Base-by-base conservation (phyloP, 805 yeast species). In the Barnettozyma siamensis region DNA sequence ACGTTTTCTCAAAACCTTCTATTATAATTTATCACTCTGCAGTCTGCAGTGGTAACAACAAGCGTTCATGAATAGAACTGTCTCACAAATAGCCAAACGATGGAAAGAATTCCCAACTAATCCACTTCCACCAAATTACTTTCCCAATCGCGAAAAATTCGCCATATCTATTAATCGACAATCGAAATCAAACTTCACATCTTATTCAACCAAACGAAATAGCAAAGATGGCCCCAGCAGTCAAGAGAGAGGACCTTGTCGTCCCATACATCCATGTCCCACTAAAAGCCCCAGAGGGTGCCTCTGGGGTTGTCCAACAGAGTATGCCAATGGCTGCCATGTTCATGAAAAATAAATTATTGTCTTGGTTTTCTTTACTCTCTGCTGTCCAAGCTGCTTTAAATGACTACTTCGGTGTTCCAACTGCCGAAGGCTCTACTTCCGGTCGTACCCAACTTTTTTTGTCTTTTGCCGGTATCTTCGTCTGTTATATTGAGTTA, bases 301-400 rank as follows among this genome's bases (percentile, higher is more conserved):
- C 72, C 7, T 57, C 72, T 1, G 65, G 70, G 10, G 65, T 73
- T 59, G 63, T 75, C 35, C 60, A 75, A 32, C 83, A 74, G 58
- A 67, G 80, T 15, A 71, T 78, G 63, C 83, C 84, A 26, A 75
- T 78, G 80, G 80, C 80, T 3, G 83, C 83, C 35, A 76, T 78
- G 78, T 78, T 78, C 60, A 67, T 78, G 74, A 73, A 59, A 50
- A 65, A 67, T 49, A 73, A 71, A 55, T 48, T 72, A 49, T 60
- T 73, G 51, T 65, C 76, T 27, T 75, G 83, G 83, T 62, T 78
- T 18, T 60, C 82, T 3, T 53, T 78, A 19, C 66, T 78, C 43
- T 67, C 75, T 45, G 67, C 78, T 5, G 50, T 75, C 20, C 77
- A 72, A 50, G 46, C 73, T 1, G 24, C 45, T 10, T 42, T 60